Evolutionary conservation across 768 basidiomycete genomes (phyloP).

Genomic region (Suillus americanus): DNA sequence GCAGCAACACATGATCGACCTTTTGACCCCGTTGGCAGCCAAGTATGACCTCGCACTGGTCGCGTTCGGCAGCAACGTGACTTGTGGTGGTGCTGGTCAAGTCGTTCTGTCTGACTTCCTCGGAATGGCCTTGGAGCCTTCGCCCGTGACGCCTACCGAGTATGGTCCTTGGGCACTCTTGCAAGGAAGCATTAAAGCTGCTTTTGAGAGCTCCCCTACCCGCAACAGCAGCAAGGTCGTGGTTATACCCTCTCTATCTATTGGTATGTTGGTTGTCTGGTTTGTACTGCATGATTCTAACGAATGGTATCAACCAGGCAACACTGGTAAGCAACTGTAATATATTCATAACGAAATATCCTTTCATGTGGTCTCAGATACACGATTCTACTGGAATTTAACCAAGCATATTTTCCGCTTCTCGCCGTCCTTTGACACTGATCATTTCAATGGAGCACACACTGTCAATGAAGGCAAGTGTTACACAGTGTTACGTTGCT

Average conservation of each 20-base stretch:
- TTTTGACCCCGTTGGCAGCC: slow-evolving; percentile 42
- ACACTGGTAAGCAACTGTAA: slow-evolving; percentile 15
- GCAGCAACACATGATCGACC: slow-evolving; percentile 17
- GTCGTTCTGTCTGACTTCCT: slow-evolving; percentile 51
- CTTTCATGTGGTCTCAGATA: slow-evolving; percentile 26
- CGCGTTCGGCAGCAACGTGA: slow-evolving; percentile 51
- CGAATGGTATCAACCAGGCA: slow-evolving; percentile 8
- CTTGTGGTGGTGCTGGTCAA: slow-evolving; percentile 40
- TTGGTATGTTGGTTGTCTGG: slow-evolving; percentile 9
- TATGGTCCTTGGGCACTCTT: slow-evolving; percentile 20
- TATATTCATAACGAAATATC: background rate
- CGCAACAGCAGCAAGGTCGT: slow-evolving; percentile 15
- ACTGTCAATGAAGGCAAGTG: slow-evolving; percentile 21
- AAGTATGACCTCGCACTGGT: slow-evolving; percentile 56
- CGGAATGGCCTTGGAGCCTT: slow-evolving; percentile 55
- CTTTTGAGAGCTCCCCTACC: slow-evolving; percentile 24
- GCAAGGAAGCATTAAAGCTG: slow-evolving; percentile 31
- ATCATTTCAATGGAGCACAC: slow-evolving; percentile 15
- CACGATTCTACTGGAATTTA: slow-evolving; percentile 19
- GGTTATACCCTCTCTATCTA: slow-evolving; percentile 13
- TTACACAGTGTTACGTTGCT: background rate
- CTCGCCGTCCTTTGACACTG: slow-evolving; percentile 21
- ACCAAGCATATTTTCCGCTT: slow-evolving; percentile 63
- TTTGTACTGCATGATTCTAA: background rate
- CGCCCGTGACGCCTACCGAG: slow-evolving; percentile 50